phyloP scores from a whole-genome alignment of 2,329 filamentous ascomycete genomes.

The Gnomoniopsis smithogilvyi region DNA sequence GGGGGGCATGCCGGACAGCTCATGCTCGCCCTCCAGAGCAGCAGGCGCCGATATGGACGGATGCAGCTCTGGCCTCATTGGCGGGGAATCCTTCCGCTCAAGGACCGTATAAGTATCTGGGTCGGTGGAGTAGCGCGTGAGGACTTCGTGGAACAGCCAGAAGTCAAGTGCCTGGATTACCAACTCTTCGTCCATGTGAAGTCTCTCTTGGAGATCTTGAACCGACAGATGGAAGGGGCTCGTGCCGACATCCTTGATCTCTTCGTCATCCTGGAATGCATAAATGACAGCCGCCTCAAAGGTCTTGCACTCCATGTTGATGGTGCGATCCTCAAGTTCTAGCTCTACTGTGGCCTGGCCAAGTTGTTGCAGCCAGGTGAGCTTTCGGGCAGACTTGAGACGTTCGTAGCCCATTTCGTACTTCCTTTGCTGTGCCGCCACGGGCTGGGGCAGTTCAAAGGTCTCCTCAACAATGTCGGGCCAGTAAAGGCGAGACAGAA shows the following conservation, averaged over 20 bases:
- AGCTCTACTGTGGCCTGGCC: slow-evolving; percentile 79
- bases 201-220: slow-evolving; percentile 47
- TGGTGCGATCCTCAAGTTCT: slow-evolving; percentile 74
- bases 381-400: slow-evolving; percentile 78
- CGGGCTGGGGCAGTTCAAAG: slow-evolving; percentile 60
- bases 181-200: slow-evolving; percentile 73
- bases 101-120: slow-evolving; percentile 63
- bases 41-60: slow-evolving; percentile 17
- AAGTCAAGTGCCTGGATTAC: slow-evolving; percentile 65
- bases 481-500: slow-evolving; percentile 93
- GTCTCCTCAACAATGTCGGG: slow-evolving; percentile 70
- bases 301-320: slow-evolving; percentile 70
- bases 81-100: slow-evolving; percentile 41
- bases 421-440: slow-evolving; percentile 58
- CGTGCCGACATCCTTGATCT: slow-evolving; percentile 23
- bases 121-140: slow-evolving; percentile 46
- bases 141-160: slow-evolving; percentile 67
- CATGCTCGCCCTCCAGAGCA: slow-evolving; percentile 18
- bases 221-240: slow-evolving; percentile 41
- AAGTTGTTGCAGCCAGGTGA: slow-evolving; percentile 83
- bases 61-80: slow-evolving; percentile 14
- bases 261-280: slow-evolving; percentile 59
- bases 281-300: slow-evolving; percentile 88
- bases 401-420: slow-evolving; percentile 76
- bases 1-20: slow-evolving; percentile 13